phyloP scores from a whole-genome alignment of 1,284 basidiomycete species.

The Ceratobasidium sp. region DNA sequence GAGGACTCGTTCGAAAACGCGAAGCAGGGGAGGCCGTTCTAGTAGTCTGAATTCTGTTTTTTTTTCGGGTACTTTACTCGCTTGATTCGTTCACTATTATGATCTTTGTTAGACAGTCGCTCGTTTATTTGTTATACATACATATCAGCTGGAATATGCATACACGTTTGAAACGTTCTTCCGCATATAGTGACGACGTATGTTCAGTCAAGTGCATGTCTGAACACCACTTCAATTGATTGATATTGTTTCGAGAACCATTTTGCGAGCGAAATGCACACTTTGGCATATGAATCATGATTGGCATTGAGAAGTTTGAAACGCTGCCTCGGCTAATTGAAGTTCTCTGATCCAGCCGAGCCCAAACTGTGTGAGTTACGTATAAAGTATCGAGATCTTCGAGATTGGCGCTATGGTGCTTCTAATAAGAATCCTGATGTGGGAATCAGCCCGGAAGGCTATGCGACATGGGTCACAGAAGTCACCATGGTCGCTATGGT shows the following conservation, averaged over 20 bases:
- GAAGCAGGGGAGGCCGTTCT: constrained; percentile 1
- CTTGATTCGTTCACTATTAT: background rate
- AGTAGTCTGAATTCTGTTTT: background rate
- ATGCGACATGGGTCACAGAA: background rate
- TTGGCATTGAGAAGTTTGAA: background rate
- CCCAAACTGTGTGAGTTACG: background rate
- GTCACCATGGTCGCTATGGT: background rate
- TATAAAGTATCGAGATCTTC: background rate
- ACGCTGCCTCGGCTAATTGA: background rate
- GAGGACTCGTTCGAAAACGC: constrained; percentile 3
- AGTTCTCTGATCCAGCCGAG: background rate
- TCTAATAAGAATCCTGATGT: background rate
- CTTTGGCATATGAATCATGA: background rate
- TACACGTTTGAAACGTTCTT: constrained; percentile 18
- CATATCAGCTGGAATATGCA: background rate
- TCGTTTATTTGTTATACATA: constrained; percentile 8
- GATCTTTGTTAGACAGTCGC: constrained; percentile 4
- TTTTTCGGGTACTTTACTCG: background rate
- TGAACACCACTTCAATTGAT: background rate
- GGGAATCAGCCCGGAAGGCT: background rate
- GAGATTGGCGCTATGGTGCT: background rate
- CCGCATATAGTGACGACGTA: too few relatives aligned
- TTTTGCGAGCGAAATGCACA: background rate
- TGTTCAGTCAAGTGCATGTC: too few relatives aligned
- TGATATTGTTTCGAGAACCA: background rate